Conservation (phyloP, 2,329 filamentous ascomycete genomes). For the Exophiala calicioides region DNA sequence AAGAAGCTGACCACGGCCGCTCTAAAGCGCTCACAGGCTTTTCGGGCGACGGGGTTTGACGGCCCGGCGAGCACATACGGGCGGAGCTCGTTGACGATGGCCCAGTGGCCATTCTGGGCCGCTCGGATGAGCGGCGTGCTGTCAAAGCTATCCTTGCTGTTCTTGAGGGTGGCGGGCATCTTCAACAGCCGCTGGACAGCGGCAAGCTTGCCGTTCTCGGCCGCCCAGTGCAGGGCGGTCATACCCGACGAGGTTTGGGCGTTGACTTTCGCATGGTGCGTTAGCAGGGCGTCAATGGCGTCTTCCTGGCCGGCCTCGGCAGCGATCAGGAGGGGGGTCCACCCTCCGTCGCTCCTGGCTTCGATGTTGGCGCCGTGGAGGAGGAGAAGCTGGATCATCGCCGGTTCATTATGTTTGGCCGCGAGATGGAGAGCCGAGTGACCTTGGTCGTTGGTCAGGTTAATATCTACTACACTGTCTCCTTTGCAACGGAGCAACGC, state of each 20-base stretch:
- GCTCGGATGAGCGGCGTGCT: constrained; percentile 45
- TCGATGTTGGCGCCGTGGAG: constrained; percentile 42
- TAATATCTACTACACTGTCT: constrained; percentile 40
- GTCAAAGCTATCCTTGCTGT: constrained; percentile 44
- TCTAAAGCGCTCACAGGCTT: constrained; percentile 52
- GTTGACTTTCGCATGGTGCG: constrained; percentile 39
- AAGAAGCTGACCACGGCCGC: constrained; percentile 57
- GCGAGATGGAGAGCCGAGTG: constrained; percentile 55
- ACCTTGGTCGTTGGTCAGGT: constrained; percentile 43
- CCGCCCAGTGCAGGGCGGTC: constrained; percentile 43
- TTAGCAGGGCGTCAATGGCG: constrained; percentile 48
- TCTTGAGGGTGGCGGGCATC: constrained; percentile 9
- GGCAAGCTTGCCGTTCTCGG: constrained; percentile 41
- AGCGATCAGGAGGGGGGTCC: constrained; percentile 57
- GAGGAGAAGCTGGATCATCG: constrained; percentile 39
- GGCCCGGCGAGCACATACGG: constrained; percentile 43
- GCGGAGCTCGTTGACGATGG: constrained; percentile 35
- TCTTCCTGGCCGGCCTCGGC: constrained; percentile 51
- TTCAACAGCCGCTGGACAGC: constrained; percentile 33
- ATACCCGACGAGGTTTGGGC: constrained; percentile 38
- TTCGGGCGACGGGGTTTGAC: constrained; percentile 42
- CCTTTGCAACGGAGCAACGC: constrained; percentile 44
- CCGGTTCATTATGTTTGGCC: constrained; percentile 44
- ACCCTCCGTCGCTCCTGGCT: constrained; percentile 45
- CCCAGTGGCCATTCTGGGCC: constrained; percentile 41